These are phyloP conservation scores for Ilyonectria destructans DNA, from an alignment of 2,329 filamentous ascomycete genomes.

Conservation along the genomic window DNA sequence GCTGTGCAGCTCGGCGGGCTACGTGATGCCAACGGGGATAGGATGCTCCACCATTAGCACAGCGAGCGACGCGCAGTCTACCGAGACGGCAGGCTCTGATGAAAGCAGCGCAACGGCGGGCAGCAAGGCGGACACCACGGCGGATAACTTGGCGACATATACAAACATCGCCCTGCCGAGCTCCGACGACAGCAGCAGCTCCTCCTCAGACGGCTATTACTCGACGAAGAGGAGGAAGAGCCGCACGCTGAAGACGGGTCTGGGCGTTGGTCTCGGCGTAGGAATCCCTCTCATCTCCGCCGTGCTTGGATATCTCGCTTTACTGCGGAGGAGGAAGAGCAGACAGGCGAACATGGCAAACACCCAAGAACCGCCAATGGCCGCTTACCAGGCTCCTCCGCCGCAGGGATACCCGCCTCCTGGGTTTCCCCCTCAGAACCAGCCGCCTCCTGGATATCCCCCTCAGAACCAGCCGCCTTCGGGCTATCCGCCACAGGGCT, in stretches of 20 bases:
- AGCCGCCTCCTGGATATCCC: slow-evolving; percentile 3
- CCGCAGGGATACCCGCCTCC: background rate
- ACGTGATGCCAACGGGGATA: slow-evolving; percentile 9
- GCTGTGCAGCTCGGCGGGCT: background rate
- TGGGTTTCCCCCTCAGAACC: background rate
- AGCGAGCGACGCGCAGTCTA: background rate
- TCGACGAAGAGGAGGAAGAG: background rate
- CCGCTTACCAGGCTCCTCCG: slow-evolving; percentile 2
- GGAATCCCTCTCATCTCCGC: slow-evolving; percentile 16
- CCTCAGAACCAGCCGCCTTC: slow-evolving; percentile 3
- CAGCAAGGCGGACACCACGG: background rate
- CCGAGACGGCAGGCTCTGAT: background rate
- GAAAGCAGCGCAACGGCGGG: background rate
- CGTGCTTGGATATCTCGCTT: slow-evolving; percentile 15
- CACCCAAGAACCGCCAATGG: background rate
- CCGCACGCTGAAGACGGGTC: slow-evolving; percentile 6
- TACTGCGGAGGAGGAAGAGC: slow-evolving; percentile 16
- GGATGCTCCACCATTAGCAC: background rate
- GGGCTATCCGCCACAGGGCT: slow-evolving; percentile 22
- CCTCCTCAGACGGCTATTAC: background rate
- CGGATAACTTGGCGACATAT: background rate
- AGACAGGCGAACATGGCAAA: background rate
- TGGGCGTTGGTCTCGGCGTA: slow-evolving; percentile 26
- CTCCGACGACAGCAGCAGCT: background rate
- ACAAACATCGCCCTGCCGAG: background rate